Base-by-base conservation (phyloP, 305 asterid genomes). In the Petunia hybrid region DNA sequence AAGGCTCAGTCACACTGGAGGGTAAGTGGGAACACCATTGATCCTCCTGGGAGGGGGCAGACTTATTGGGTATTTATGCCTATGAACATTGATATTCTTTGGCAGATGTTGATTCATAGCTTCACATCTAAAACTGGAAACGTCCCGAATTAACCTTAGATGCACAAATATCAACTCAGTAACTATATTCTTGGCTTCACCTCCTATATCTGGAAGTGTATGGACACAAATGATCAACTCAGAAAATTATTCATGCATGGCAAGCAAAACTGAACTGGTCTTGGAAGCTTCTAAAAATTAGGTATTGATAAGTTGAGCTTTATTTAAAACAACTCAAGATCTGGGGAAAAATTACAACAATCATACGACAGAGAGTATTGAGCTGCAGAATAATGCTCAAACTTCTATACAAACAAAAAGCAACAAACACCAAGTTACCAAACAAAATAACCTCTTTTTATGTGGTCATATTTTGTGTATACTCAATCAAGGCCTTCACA, bases 401-500 rank as follows among this genome's bases (percentile, higher is more conserved):
- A 12, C 31, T 71, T 70, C 45, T 46, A 45, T 70, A 70, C 10
- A 70, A 39, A 45, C n/a, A 69, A 12, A 56, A 69, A 48, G 35
- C 12, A 43, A 71, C 35, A 48, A 51, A 51, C 13, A 71, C 62
- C 78, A 48, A 71, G 45, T 45, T 55, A 45, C 45, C 35, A 71
- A 48, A 48, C 45, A 12, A 71, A 71, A 48, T 35, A 48, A 14
- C 45, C 61, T 5, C 35, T 48, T 59, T 60, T 71, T 12, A 71
- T 71, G 13, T 46, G 60, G 40, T 48, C 78, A 71, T 71, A 71
- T 31, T 48, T 48, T 5, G 78, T 46, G 78, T 2, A 71, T 35
- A 35, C 35, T 48, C 45, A 14, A 56, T 56, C 14, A 14, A 56
- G 14, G 16, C 62, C 62, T 14, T 56, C 13, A 12, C 78, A 12